phyloP scores from a whole-genome alignment of 352 stramenopile species.

The Globisporangium carolinianum region DNA sequence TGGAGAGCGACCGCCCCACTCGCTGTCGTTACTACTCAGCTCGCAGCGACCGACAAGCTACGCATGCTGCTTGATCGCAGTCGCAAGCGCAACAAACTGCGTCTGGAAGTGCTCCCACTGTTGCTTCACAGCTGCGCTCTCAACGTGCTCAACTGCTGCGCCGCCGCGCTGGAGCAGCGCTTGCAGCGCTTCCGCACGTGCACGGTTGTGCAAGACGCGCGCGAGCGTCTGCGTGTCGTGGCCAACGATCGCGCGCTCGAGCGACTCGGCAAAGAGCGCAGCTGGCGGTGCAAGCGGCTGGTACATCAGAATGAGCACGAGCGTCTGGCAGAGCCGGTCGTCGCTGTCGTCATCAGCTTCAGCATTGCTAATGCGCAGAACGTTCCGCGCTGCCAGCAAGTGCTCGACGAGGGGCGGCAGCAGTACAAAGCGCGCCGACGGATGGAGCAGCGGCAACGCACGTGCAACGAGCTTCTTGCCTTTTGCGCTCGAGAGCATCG shows the following conservation, averaged over 20 bases:
- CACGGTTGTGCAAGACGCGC: constrained; percentile 70
- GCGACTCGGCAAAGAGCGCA: constrained; percentile 58
- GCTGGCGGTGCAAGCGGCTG: constrained; percentile 60
- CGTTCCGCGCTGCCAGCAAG: constrained; percentile 37
- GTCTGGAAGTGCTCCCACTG: constrained; percentile 61
- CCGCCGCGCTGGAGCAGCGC: constrained; percentile 66
- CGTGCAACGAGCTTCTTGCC: constrained; percentile 74
- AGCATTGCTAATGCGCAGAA: constrained; percentile 17
- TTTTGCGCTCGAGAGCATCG: constrained; percentile 53
- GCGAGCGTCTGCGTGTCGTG: constrained; percentile 56
- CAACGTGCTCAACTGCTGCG: constrained; percentile 39
- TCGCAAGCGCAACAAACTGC: constrained; percentile 68
- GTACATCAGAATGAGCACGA: constrained; percentile 79
- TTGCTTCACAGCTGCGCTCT: constrained; percentile 36
- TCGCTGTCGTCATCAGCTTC: constrained; percentile 28
- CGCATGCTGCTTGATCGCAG: constrained; percentile 65
- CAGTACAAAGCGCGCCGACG: constrained; percentile 72
- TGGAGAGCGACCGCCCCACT: too few relatives aligned
- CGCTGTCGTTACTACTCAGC: too few relatives aligned
- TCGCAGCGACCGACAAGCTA: constrained; percentile 7
- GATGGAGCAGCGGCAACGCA: constrained; percentile 67
- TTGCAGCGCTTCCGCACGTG: constrained; percentile 62
- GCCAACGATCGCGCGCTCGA: constrained; percentile 44
- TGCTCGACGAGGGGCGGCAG: constrained; percentile 61
- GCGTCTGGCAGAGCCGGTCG: constrained; percentile 65